Evolutionary conservation across 2,329 filamentous ascomycete species (phyloP), one percentile per base, ranked within the genome.

Genomic region (Apiospora pterosperma): DNA sequence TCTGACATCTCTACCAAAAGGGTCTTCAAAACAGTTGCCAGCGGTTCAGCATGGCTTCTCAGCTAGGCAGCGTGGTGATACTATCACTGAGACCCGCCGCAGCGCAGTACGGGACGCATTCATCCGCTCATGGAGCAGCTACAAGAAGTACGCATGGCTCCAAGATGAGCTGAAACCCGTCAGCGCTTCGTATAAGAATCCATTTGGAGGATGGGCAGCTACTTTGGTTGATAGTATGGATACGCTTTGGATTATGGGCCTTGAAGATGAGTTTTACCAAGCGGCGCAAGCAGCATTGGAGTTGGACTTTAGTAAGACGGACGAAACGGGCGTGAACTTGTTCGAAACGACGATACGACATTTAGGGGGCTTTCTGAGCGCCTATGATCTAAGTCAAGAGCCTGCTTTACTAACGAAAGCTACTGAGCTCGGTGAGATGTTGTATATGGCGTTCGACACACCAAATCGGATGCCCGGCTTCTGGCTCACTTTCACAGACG

Each of bases 221-320:
- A 88, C 86, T 0, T 73, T 89, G 60, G 82, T 90, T 28, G 87
- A 90, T 70, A 76, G 81, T 0, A 78, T 90, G 61, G 86, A 89
- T 66, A 88, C 86, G 0, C 80, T 90, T 3, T 85, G 82, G 79
- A 88, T 90, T 55, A 88, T 89, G 86, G 86, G 76, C 11, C 74
- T 89, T 59, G 75, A 80, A 39, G 77, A 82, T 1, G 87, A 90
- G 39, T 89, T 90, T 68, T 75, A 82, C 60, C 74, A 81, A 23
- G 86, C 87, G 5, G 81, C 84, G 2, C 75, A 77, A 28, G 84
- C 82, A 2, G 78, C 84, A 2, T 75, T 74, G 25, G 79, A 79
- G 14, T 78, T 87, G 64, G 81, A 87, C 70, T 87, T 84, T 67
- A 76, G 77, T 1, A 77, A 76, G 5, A 79, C 81, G 2, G 73